These are phyloP conservation scores for Pachysolen tannophilus DNA, from an alignment of 805 yeast species.

Conservation along the genomic window DNA sequence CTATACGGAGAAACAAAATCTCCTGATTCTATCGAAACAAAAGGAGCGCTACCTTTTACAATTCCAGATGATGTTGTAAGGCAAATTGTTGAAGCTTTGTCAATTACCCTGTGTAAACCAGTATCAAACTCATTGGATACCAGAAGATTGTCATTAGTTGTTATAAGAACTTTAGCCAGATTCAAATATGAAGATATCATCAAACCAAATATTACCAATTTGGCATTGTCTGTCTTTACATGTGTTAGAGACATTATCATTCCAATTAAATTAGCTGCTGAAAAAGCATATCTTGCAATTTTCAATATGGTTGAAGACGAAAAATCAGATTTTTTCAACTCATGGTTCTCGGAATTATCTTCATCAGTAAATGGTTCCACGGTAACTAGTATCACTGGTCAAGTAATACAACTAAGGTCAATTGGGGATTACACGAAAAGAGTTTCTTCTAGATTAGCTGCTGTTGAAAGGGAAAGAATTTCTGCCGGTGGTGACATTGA, in stretches of 20 bases:
- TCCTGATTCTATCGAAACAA: slow-evolving; percentile 21
- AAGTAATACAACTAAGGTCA: slow-evolving; percentile 54
- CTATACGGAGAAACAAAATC: slow-evolving; percentile 33
- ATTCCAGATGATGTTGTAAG: slow-evolving; percentile 33
- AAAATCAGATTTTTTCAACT: slow-evolving; percentile 40
- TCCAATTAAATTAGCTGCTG: slow-evolving; percentile 92
- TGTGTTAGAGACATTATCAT: slow-evolving; percentile 83
- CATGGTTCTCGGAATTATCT: slow-evolving; percentile 46
- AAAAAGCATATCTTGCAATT: slow-evolving; percentile 72
- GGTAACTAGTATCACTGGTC: slow-evolving; percentile 35
- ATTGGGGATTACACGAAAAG: slow-evolving; percentile 84
- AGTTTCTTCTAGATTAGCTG: slow-evolving; percentile 81
- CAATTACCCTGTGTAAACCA: slow-evolving; percentile 43
- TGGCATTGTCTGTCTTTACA: slow-evolving; percentile 70
- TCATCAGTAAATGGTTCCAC: slow-evolving; percentile 27
- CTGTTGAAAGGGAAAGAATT: slow-evolving; percentile 79
- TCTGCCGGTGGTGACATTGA: slow-evolving; percentile 88
- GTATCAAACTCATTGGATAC: slow-evolving; percentile 62
- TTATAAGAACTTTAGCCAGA: slow-evolving; percentile 67
- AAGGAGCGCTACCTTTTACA: slow-evolving; percentile 23
- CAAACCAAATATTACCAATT: slow-evolving; percentile 40
- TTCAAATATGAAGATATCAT: slow-evolving; percentile 42
- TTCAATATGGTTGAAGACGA: slow-evolving; percentile 68
- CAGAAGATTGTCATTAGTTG: slow-evolving; percentile 71
- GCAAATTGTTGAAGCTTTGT: slow-evolving; percentile 41